These are phyloP conservation scores for Amanita fuliginea DNA, from an alignment of 768 basidiomycete genomes.

Conservation along the genomic window DNA sequence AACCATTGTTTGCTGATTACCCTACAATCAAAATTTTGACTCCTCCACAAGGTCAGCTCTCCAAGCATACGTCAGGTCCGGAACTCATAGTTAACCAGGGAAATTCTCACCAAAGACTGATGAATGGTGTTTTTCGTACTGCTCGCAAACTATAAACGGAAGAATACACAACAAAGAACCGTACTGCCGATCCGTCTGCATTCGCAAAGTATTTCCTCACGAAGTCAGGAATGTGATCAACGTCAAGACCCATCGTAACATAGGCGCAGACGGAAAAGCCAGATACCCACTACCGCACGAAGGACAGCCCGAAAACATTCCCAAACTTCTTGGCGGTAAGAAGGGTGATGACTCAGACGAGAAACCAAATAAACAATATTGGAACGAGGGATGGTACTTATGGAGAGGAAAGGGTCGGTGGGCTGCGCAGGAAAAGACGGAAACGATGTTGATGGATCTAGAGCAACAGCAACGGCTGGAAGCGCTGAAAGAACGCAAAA, in stretches of 20 bases:
- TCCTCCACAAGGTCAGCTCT: slow-evolving; percentile 33
- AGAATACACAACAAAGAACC: slow-evolving; percentile 40
- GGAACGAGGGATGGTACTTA: slow-evolving; percentile 71
- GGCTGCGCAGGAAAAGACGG: slow-evolving; percentile 43
- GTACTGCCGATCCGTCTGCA: slow-evolving; percentile 45
- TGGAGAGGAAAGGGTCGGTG: slow-evolving; percentile 49
- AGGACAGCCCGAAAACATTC: slow-evolving; percentile 42
- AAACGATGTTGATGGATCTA: slow-evolving; percentile 49
- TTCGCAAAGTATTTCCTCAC: slow-evolving; percentile 57
- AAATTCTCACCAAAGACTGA: slow-evolving; percentile 48
- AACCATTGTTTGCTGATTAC: slow-evolving; percentile 33
- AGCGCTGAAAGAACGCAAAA: slow-evolving; percentile 25
- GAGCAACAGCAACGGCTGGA: slow-evolving; percentile 36
- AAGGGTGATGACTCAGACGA: slow-evolving; percentile 22
- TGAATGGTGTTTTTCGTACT: slow-evolving; percentile 56
- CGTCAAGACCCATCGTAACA: slow-evolving; percentile 32
- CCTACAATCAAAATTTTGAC: slow-evolving; percentile 44
- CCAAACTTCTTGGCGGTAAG: slow-evolving; percentile 33
- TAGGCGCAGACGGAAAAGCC: slow-evolving; percentile 33
- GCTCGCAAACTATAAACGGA: slow-evolving; percentile 45
- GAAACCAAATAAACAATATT: slow-evolving; percentile 25
- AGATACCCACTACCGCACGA: slow-evolving; percentile 56
- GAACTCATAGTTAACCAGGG: slow-evolving; percentile 22
- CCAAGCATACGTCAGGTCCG: not conserved
- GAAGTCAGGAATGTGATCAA: slow-evolving; percentile 44